Percentiles rank a stretch among this genome's conserved stretches.
Conservation (phyloP, 352 stramenopile genomes). For the Pythium dissimile region DNA sequence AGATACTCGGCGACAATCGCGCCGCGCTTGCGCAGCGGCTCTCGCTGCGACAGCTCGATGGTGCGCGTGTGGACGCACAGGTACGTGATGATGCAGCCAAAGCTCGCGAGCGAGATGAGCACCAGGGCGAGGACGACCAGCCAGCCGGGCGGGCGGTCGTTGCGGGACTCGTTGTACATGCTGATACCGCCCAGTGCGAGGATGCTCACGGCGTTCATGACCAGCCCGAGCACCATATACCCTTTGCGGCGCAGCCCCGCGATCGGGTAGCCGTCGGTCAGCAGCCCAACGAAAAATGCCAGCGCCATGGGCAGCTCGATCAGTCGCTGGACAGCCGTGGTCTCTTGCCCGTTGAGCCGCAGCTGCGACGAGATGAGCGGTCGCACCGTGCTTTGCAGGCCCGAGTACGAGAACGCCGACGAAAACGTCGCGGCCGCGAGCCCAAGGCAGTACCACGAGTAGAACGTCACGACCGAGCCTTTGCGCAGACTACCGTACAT, state of each 20-base stretch:
- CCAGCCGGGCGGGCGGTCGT: slow-evolving; percentile 1
- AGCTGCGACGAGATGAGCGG: slow-evolving; percentile 21
- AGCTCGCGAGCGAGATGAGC: slow-evolving; percentile 26
- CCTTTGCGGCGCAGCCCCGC: slow-evolving; percentile 28
- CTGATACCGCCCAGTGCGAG: slow-evolving; percentile 18
- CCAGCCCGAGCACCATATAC: slow-evolving; percentile 33
- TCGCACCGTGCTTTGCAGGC: slow-evolving; percentile 12
- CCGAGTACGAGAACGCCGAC: slow-evolving; percentile 24
- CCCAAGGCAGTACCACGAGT: slow-evolving; percentile 26
- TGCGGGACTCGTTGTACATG: slow-evolving; percentile 18
- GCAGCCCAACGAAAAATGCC: slow-evolving; percentile 32
- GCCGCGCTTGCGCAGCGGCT: slow-evolving; percentile 28
- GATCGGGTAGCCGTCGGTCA: slow-evolving; percentile 33
- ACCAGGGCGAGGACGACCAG: slow-evolving; percentile 27
- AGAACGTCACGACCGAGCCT: slow-evolving; percentile 24
- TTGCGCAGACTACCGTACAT: slow-evolving; percentile 32
- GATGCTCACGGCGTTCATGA: slow-evolving; percentile 20
- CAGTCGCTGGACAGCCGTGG: slow-evolving; percentile 21
- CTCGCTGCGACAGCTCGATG: slow-evolving; percentile 40
- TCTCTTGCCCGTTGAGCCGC: slow-evolving; percentile 14
- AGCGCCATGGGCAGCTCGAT: slow-evolving; percentile 33
- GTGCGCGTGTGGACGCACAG: slow-evolving; percentile 37
- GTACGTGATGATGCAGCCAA: slow-evolving; percentile 42
- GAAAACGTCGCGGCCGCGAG: slow-evolving; percentile 20
- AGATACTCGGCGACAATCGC: slow-evolving; percentile 32